Evolutionary conservation across 2,329 filamentous ascomycete genomes (phyloP).

Genomic region (Diplodia mutila): DNA sequence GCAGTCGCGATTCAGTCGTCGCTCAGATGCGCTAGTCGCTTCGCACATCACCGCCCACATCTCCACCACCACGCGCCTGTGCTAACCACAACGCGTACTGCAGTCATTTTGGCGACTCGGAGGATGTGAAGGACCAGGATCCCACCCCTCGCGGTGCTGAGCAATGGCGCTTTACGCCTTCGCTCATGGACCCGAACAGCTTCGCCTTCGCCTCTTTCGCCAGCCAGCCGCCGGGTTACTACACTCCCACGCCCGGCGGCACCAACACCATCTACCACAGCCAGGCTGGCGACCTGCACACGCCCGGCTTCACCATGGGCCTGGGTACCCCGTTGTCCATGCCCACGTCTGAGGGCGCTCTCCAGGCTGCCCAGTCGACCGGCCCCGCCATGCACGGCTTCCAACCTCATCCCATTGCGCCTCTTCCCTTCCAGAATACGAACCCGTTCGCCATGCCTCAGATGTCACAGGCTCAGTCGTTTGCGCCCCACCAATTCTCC

Average conservation of each 20-base stretch:
- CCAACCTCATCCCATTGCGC: slow-evolving; percentile 51
- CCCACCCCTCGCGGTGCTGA: slow-evolving; percentile 81
- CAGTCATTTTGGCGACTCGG: slow-evolving; percentile 52
- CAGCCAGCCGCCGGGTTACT: slow-evolving; percentile 80
- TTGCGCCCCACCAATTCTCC: slow-evolving; percentile 78
- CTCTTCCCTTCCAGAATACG: slow-evolving; percentile 61
- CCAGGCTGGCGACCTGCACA: slow-evolving; percentile 85
- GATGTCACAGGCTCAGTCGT: slow-evolving; percentile 53
- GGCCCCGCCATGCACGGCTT: slow-evolving; percentile 66
- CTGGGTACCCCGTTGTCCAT: slow-evolving; percentile 83
- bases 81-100: slow-evolving; percentile 15
- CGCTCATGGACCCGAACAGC: slow-evolving; percentile 82
- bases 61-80: slow-evolving; percentile 4
- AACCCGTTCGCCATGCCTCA: slow-evolving; percentile 69
- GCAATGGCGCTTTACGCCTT: slow-evolving; percentile 85
- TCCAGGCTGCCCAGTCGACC: slow-evolving; percentile 60
- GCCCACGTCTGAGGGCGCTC: slow-evolving; percentile 68
- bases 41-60: slow-evolving; percentile 6
- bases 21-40: slow-evolving; percentile 27
- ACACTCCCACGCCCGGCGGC: slow-evolving; percentile 83
- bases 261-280: slow-evolving; percentile 80
- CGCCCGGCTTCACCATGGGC: slow-evolving; percentile 72
- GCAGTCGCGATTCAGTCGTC: slow-evolving; percentile 26
- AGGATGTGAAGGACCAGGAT: slow-evolving; percentile 73
- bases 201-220: slow-evolving; percentile 79